A percentile compares a stretch with the other conserved stretches of the same genome.
Conservation (phyloP, 495 filamentous ascomycete genomes). For the Sordaria brevicollis region DNA sequence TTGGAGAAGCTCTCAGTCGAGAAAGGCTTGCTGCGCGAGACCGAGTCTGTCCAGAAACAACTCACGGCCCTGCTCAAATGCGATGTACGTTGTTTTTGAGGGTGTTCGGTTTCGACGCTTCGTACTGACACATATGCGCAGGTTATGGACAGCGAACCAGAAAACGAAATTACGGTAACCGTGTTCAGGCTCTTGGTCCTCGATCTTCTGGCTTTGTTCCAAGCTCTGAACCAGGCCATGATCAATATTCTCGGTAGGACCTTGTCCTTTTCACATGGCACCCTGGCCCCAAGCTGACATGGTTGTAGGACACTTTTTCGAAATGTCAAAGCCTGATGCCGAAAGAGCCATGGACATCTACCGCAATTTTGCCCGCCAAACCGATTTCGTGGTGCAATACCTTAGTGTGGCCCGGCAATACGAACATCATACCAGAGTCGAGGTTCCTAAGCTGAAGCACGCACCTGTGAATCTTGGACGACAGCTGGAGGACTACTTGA, state of each 20-base stretch:
- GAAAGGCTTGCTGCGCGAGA: conserved; percentile 87
- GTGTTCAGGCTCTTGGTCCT: conserved; percentile 90
- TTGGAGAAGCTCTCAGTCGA: conserved; percentile 82
- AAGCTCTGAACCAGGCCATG: conserved; percentile 92
- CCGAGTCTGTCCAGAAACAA: conserved; percentile 82
- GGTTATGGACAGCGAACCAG: conserved; percentile 79
- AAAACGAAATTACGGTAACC: conserved; percentile 94
- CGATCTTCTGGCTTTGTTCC: conserved; percentile 83
- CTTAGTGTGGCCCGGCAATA: conserved; percentile 78
- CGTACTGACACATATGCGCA: conserved; percentile 24
- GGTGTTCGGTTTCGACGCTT: neutral
- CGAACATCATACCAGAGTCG: conserved; percentile 80
- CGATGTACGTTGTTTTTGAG: conserved; percentile 52
- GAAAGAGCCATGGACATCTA: conserved; percentile 89
- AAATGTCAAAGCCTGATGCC: conserved; percentile 92
- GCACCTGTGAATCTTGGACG: conserved; percentile 82
- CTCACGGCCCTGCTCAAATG: conserved; percentile 79
- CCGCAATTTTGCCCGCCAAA: conserved; percentile 85
- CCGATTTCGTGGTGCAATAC: conserved; percentile 84
- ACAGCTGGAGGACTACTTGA: conserved; percentile 88
- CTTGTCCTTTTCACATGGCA: neutral
- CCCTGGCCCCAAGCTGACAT: conserved; percentile 8
- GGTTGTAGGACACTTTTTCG: conserved; percentile 81
- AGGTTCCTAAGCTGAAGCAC: conserved; percentile 96
- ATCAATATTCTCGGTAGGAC: conserved; percentile 88